phyloP scores from a whole-genome alignment of 2,329 filamentous ascomycete species.

The Aspergillus uvarum region DNA sequence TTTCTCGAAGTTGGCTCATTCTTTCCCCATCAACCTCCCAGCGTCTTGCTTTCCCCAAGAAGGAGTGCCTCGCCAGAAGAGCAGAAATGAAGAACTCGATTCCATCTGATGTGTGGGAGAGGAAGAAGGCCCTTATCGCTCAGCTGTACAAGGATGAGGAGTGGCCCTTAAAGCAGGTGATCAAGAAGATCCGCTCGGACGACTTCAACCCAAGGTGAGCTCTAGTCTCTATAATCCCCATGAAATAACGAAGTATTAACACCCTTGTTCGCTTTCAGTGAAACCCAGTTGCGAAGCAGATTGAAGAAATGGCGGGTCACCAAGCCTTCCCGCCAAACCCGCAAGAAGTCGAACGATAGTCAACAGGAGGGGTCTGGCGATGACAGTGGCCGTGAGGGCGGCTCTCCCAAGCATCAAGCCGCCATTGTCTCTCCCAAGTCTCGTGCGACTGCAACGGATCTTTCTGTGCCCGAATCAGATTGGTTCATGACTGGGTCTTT shows the following conservation, averaged over 20 bases:
- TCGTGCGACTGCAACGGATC: constrained; percentile 7
- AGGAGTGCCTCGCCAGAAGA: background rate
- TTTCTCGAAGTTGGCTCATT: background rate
- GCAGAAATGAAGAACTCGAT: constrained; percentile 44
- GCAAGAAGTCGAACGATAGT: constrained; percentile 37
- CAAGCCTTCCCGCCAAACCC: constrained; percentile 45
- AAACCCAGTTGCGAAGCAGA: constrained; percentile 46
- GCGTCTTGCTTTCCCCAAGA: no score
- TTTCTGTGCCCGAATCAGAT: constrained; percentile 14
- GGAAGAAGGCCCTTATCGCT: constrained; percentile 43
- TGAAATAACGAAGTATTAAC: background rate
- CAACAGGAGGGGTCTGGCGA: constrained; percentile 19
- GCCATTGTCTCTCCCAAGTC: constrained; percentile 16
- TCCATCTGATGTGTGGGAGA: constrained; percentile 46
- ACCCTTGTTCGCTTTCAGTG: constrained; percentile 25
- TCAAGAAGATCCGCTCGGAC: constrained; percentile 44
- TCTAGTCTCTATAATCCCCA: background rate
- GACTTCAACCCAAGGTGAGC: constrained; percentile 45
- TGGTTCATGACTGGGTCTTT: constrained; percentile 21
- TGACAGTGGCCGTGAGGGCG: constrained; percentile 22
- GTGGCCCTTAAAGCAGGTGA: constrained; percentile 48
- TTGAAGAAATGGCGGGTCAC: constrained; percentile 48
- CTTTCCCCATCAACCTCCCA: background rate
- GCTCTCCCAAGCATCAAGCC: constrained; percentile 16
- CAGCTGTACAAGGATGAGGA: constrained; percentile 46